Conservation (phyloP, 202 grass and related monocot species). For the Panicum virgatum region DNA sequence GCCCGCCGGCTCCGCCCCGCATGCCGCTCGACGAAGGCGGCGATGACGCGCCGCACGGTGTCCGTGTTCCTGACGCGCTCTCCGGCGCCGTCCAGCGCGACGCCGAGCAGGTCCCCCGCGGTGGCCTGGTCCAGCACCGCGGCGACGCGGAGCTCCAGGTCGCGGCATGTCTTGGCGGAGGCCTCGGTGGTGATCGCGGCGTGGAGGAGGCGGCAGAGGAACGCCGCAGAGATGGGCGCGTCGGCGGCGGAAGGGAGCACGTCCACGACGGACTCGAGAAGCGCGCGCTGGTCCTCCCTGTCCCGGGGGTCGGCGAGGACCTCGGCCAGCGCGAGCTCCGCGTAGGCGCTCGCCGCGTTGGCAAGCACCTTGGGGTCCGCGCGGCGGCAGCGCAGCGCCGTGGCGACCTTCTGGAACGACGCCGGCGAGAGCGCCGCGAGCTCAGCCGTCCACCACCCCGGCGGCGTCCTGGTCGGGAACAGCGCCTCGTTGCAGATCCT, state of each 20-base stretch:
- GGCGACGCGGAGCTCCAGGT: conserved; percentile 64
- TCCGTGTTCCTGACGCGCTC: conserved; percentile 52
- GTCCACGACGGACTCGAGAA: conserved; percentile 57
- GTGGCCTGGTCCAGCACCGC: conserved; percentile 64
- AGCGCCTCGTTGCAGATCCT: conserved; percentile 62
- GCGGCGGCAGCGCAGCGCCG: conserved; percentile 48
- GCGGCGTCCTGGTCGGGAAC: conserved; percentile 51
- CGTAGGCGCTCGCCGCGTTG: conserved; percentile 44
- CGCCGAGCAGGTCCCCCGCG: conserved; percentile 45
- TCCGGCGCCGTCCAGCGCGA: conserved; percentile 52
- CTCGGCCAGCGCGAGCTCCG: conserved; percentile 43
- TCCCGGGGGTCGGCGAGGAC: neutral
- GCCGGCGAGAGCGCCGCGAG: conserved; percentile 44
- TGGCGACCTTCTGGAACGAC: conserved; percentile 59
- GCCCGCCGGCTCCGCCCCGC: conserved; percentile 13
- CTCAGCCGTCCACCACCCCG: conserved; percentile 71
- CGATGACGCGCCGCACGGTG: conserved; percentile 54
- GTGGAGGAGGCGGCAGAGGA: conserved; percentile 73
- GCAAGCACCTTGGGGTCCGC: conserved; percentile 39
- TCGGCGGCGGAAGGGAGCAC: conserved; percentile 53
- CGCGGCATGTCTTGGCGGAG: conserved; percentile 47
- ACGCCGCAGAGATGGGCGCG: conserved; percentile 48
- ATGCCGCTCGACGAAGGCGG: conserved; percentile 55
- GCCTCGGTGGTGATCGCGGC: conserved; percentile 30
- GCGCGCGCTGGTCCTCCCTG: neutral